Evolutionary conservation across 2,329 filamentous ascomycete genomes (phyloP), one percentile per base, ranked within the genome.

Genomic region (Phyllosticta citriasiana): DNA sequence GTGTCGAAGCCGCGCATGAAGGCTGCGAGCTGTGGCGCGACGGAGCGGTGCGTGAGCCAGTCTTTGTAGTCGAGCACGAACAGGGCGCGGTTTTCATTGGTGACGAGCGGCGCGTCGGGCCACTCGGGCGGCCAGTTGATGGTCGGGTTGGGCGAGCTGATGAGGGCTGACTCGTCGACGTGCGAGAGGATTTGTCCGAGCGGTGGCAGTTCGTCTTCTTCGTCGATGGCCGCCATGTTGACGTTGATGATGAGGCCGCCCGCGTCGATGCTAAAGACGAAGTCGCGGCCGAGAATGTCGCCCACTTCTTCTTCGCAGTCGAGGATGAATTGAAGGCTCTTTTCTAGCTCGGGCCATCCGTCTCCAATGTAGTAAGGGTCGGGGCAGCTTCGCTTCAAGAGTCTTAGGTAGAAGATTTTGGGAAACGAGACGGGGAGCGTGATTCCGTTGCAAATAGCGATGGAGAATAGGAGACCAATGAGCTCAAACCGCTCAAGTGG

Each of bases 391-490:
- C 86, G 84, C 62, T 87, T 79, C 8, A 83, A 84, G 0, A 96
- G 79, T 0, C 66, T 89, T 89, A 59, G 85, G 74, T 99, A 99
- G 3, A 99, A 81, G 0, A 87, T 89, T 62, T 84, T 82, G 0
- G 94, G 94, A 63, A 99, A 94, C 1, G 88, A 96, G 52, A 97
- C 82, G 0, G 94, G 94, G 0, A 99, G 79, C 0, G 92, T 96
- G 25, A 97, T 79, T 1, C 93, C 93, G 66, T 99, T 99, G 76
- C 94, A 97, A 4, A 97, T 78, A 4, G 94, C 94, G 19, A 99
- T 80, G 1, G 89, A 95, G 65, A 97, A 81, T n/a, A 97, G 77
- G 10, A 97, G 75, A 1, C 94, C 94, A 33, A 97, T 79, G 22
- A 97, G 82, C 72, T 97, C 91, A 68, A 89, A 97, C 70, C 94